Percentiles rank a stretch among this genome's conserved stretches.
These are phyloP conservation scores for Claviceps digitariae DNA, from an alignment of 2,329 filamentous ascomycete genomes.

Conservation along the genomic window DNA sequence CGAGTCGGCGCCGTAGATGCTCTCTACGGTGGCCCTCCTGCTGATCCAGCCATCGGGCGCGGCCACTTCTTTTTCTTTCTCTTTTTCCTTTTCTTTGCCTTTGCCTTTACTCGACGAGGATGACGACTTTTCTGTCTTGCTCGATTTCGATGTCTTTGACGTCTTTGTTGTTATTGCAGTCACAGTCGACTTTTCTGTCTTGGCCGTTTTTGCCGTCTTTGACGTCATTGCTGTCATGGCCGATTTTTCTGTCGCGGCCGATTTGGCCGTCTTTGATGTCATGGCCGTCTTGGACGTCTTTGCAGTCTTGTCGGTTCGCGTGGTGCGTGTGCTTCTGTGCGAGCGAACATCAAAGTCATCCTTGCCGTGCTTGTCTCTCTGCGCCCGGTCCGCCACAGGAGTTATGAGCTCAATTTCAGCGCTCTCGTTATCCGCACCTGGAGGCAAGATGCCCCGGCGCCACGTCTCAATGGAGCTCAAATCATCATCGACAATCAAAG, in stretches of 20 bases:
- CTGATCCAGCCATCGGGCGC: conserved; percentile 1
- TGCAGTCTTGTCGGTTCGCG: conserved; percentile 13
- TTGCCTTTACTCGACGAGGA: conserved; percentile 6
- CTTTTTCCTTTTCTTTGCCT: conserved; percentile 12
- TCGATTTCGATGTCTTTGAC: conserved; percentile 11
- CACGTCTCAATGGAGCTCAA: conserved; percentile 45
- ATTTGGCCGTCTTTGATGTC: conserved; percentile 12
- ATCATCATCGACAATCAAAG: conserved; percentile 43
- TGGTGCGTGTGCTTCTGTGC: conserved; percentile 20
- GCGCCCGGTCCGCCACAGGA: conserved; percentile 36
- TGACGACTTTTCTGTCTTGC: conserved; percentile 7
- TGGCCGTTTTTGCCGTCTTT: conserved; percentile 11
- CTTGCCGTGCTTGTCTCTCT: conserved; percentile 20
- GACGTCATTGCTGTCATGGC: conserved; percentile 12
- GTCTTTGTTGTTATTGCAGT: conserved; percentile 12
- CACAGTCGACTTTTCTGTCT: conserved; percentile 7
- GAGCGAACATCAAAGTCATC: conserved; percentile 27
- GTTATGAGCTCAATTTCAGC: conserved; percentile 45
- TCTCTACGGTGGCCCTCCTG: conserved; percentile 10
- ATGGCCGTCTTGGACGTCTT: conserved; percentile 14
- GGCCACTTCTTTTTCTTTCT: conserved; percentile 11
- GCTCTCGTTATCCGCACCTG: conserved; percentile 28
- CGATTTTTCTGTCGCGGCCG: conserved; percentile 9
- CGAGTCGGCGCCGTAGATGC: conserved; percentile 16
- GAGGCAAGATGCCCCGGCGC: conserved; percentile 40